Conservation (phyloP, 1,284 basidiomycete species). For the Amylostereum areolatum region DNA sequence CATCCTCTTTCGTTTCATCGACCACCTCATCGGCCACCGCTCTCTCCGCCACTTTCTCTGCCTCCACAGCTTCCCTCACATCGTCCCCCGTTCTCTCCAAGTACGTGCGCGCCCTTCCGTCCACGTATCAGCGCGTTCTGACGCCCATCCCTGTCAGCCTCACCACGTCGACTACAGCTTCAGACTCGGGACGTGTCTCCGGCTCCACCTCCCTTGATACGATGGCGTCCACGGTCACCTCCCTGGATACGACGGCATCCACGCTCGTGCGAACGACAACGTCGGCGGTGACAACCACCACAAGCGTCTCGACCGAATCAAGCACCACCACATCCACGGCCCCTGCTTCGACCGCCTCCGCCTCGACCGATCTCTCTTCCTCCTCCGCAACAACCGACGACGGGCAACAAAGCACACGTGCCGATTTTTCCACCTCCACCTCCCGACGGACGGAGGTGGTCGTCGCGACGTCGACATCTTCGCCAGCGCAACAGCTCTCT, state of each 20-base stretch:
- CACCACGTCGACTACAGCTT: too few relatives aligned
- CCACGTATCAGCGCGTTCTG: too few relatives aligned
- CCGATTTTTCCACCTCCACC: background rate
- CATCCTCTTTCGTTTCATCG: too few relatives aligned
- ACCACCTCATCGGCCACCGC: too few relatives aligned
- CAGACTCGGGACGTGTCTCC: too few relatives aligned
- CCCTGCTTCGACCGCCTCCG: background rate
- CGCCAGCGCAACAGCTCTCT: background rate
- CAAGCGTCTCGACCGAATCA: background rate
- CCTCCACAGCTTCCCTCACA: background rate
- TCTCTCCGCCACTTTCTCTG: background rate
- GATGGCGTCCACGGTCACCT: too few relatives aligned
- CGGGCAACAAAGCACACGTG: background rate
- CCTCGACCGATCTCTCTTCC: background rate
- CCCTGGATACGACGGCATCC: too few relatives aligned
- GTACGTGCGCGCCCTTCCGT: too few relatives aligned
- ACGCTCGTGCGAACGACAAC: too few relatives aligned
- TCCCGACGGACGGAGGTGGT: too few relatives aligned
- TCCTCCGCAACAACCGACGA: background rate
- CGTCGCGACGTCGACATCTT: background rate
- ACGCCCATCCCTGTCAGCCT: too few relatives aligned
- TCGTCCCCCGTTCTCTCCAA: background rate
- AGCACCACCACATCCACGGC: background rate
- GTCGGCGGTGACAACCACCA: background rate
- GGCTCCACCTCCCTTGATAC: too few relatives aligned